Base-by-base conservation (phyloP, 805 yeast genomes). In the Yueomyces sp. region DNA sequence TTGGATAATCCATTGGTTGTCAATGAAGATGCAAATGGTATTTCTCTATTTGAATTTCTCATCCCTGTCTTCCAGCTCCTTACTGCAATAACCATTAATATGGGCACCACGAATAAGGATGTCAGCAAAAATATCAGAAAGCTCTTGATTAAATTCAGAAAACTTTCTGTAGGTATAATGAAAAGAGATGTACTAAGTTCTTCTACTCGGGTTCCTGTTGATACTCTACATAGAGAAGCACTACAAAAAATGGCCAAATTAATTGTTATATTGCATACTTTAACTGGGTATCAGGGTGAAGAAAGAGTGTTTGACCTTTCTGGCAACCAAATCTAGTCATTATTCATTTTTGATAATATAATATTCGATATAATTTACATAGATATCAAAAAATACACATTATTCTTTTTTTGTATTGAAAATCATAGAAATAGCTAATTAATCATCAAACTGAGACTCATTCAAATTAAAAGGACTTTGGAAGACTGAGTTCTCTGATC, bases 61-160 rank as follows among this genome's bases (percentile, higher is more conserved):
- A 70, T 80, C 33, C 92, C 94, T 0, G 67, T 81, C 2, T 81
- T 85, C 58, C 94, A 84, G 53, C 63, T 86, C 40, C 66, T 85
- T 3, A 61, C 77, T 7, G 77, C 94, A 0, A 65, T 83, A 5
- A 63, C 82, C 3, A 64, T 87, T 7, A 76, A 94, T 2, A 73
- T 84, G 68, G 95, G 95, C 0, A 79, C 88, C 4, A 77, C 79
- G 38, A 85, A 85, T 59, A 70, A 68, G 46, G 68, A 73, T 1
- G 77, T 82, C 12, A 66, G 78, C 7, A 54, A 60, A 5, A 77
- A 74, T 49, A 80, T 78, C 0, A 68, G 66, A 42, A 66, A 61
- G 3, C 57, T 86, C 39, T 54, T 84, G 53, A 52, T 57, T 6
- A 71, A 72, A 40, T 77, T 77, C 56, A 67, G 73, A 41, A 73